Percentiles rank a stretch among this genome's conserved stretches.
Evolutionary conservation across 441 rosid genomes (phyloP).

Genomic region (Populus hybrid): DNA sequence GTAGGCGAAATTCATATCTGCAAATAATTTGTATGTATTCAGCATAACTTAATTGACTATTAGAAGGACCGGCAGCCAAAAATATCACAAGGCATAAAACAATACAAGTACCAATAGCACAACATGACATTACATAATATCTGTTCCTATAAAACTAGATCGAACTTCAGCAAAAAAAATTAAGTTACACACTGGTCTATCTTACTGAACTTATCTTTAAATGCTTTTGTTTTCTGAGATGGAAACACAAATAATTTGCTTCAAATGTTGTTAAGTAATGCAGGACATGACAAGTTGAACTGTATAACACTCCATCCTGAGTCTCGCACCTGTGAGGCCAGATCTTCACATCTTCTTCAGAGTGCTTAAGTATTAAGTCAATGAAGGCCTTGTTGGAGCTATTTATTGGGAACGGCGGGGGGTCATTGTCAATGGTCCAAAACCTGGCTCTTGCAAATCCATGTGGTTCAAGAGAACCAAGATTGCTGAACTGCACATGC

Average conservation of each 20-base stretch:
- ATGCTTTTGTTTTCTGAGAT: neutral
- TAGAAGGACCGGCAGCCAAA: neutral
- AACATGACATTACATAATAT: too few species aligned
- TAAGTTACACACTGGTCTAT: neutral
- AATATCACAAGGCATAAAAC: neutral
- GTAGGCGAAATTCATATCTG: constrained; percentile 84
- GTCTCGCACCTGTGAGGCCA: constrained; percentile 73
- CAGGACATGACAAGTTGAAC: neutral
- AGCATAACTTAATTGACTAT: neutral
- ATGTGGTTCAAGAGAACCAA: constrained; percentile 70
- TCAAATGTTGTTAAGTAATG: neutral
- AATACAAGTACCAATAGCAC: neutral
- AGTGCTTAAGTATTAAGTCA: constrained; percentile 65
- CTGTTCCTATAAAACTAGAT: neutral
- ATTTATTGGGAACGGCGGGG: constrained; percentile 59
- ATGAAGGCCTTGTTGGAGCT: constrained; percentile 43
- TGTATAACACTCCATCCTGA: constrained; percentile 12
- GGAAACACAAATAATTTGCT: neutral
- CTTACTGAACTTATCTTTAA: neutral
- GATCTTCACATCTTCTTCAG: constrained; percentile 71
- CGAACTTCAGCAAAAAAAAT: neutral
- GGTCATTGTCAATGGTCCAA: constrained; percentile 70
- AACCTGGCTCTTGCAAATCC: constrained; percentile 89
- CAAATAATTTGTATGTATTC: neutral
- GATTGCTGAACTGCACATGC: constrained; percentile 58